Evolutionary conservation across 768 basidiomycete species (phyloP).

Genomic region (Pulveroboletus sp.): DNA sequence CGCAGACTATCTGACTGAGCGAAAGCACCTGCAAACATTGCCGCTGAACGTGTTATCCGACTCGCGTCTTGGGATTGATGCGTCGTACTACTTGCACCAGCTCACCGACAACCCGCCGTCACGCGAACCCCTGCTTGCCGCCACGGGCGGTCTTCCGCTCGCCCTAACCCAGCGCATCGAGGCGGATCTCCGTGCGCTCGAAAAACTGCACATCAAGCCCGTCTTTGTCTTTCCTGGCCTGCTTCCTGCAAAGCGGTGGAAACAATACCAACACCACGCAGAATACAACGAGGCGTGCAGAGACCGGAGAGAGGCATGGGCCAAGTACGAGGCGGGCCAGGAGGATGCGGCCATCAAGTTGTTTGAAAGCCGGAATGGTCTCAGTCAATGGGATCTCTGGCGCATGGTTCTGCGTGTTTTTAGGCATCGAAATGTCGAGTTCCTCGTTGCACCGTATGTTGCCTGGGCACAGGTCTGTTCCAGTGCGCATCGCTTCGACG

Average conservation of each 20-base stretch:
- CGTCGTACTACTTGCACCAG: conserved; percentile 80
- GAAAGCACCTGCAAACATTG: conserved; percentile 82
- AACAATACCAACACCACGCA: conserved; percentile 47
- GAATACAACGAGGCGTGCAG: conserved; percentile 68
- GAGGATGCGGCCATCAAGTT: conserved; percentile 85
- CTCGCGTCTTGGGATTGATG: conserved; percentile 96
- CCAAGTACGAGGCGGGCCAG: conserved; percentile 88
- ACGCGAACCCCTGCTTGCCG: conserved; percentile 88
- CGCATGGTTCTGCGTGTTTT: conserved; percentile 90
- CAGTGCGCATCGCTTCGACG: conserved; percentile 1
- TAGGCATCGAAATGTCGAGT: conserved; percentile 93
- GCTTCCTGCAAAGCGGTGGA: conserved; percentile 70
- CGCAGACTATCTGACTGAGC: conserved; percentile 80
- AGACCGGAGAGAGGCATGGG: conserved; percentile 85
- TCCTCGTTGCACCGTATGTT: conserved; percentile 92
- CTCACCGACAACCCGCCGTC: conserved; percentile 75
- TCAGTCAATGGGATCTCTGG: conserved; percentile 91
- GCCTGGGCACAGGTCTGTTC: conserved; percentile 90
- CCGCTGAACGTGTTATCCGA: conserved; percentile 81
- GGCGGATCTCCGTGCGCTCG: conserved; percentile 84
- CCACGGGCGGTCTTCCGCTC: conserved; percentile 92
- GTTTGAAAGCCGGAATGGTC: conserved; percentile 71
- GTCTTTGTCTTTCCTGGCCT: conserved; percentile 98
- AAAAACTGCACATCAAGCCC: conserved; percentile 91
- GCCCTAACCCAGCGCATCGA: conserved; percentile 87